These are phyloP conservation scores for Schoenoplectus tabernaemontani DNA, from an alignment of 202 grass and related monocot species.

Conservation along the genomic window DNA sequence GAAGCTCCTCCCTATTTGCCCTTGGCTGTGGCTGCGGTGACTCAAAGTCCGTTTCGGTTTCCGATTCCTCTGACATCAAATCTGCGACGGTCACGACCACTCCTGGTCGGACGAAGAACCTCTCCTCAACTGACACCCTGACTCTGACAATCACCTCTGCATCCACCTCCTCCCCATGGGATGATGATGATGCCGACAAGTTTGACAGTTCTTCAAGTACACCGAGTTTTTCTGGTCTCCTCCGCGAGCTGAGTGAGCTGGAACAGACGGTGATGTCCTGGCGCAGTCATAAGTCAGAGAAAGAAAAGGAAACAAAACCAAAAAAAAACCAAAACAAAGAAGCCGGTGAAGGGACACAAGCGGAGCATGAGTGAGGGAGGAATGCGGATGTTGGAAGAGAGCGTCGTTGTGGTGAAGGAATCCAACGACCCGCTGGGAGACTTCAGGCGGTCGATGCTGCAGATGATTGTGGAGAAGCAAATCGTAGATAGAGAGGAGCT, in stretches of 20 bases:
- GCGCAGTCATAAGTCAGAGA: constrained; percentile 7
- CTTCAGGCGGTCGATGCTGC: constrained; percentile 73
- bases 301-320: neutral
- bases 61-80: constrained; percentile 20
- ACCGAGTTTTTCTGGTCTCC: constrained; percentile 45
- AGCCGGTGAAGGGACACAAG: neutral
- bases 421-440: constrained; percentile 61
- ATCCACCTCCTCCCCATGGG: constrained; percentile 32
- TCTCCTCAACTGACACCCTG: neutral
- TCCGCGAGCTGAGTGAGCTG: constrained; percentile 55
- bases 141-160: constrained; percentile 26
- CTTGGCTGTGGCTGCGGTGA: constrained; percentile 59
- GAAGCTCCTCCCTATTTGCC: constrained; percentile 12
- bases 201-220: constrained; percentile 18
- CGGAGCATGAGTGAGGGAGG: constrained; percentile 26
- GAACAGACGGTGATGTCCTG: constrained; percentile 47
- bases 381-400: constrained; percentile 35
- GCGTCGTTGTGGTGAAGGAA: constrained; percentile 72
- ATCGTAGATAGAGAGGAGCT: constrained; percentile 64
- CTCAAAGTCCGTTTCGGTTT: constrained; percentile 46
- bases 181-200: neutral
- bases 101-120: neutral
- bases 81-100: neutral
- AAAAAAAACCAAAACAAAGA: neutral
- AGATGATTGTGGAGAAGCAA: constrained; percentile 78